Percentiles rank a stretch among this genome's conserved stretches.
These are phyloP conservation scores for Scheffersomyces segobiensis DNA, from an alignment of 1,139 yeast species.

Conservation along the genomic window DNA sequence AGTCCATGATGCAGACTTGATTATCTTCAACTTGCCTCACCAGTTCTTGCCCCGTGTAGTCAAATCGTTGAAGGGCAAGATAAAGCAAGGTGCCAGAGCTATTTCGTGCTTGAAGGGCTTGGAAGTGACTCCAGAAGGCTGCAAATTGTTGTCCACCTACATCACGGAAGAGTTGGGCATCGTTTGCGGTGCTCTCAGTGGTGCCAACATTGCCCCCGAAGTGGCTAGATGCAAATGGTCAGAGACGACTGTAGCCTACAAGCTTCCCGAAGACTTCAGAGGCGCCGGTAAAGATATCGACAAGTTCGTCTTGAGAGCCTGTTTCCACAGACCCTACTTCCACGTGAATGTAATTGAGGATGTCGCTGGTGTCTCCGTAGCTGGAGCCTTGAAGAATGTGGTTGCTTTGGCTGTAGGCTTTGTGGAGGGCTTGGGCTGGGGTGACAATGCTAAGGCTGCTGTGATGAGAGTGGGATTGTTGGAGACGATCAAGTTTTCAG, in stretches of 20 bases:
- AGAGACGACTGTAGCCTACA: slow-evolving; percentile 51
- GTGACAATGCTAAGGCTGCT: slow-evolving; percentile 53
- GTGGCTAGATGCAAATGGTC: slow-evolving; percentile 51
- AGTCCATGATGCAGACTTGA: slow-evolving; percentile 44
- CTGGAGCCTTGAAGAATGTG: slow-evolving; percentile 50
- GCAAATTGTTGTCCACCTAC: slow-evolving; percentile 44
- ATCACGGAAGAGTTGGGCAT: slow-evolving; percentile 47
- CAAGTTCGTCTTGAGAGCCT: slow-evolving; percentile 38
- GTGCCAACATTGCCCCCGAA: slow-evolving; percentile 52
- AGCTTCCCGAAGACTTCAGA: slow-evolving; percentile 37
- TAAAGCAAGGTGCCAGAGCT: slow-evolving; percentile 42
- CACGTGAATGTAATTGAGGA: slow-evolving; percentile 50
- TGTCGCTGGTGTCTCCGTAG: slow-evolving; percentile 51
- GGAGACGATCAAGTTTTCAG: slow-evolving; percentile 45
- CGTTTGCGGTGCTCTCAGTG: slow-evolving; percentile 48
- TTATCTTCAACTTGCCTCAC: slow-evolving; percentile 51
- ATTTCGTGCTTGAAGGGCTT: slow-evolving; percentile 51
- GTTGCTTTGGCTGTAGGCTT: slow-evolving; percentile 52
- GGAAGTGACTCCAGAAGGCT: slow-evolving; percentile 46
- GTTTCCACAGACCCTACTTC: slow-evolving; percentile 50
- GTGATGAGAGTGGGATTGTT: slow-evolving; percentile 49
- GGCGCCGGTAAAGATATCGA: slow-evolving; percentile 48
- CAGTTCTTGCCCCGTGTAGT: slow-evolving; percentile 46
- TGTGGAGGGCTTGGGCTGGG: slow-evolving; percentile 53
- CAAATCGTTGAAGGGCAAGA: slow-evolving; percentile 38